phyloP scores from a whole-genome alignment of 139 green algal species.

The Tetradesmus lagerheimii region DNA sequence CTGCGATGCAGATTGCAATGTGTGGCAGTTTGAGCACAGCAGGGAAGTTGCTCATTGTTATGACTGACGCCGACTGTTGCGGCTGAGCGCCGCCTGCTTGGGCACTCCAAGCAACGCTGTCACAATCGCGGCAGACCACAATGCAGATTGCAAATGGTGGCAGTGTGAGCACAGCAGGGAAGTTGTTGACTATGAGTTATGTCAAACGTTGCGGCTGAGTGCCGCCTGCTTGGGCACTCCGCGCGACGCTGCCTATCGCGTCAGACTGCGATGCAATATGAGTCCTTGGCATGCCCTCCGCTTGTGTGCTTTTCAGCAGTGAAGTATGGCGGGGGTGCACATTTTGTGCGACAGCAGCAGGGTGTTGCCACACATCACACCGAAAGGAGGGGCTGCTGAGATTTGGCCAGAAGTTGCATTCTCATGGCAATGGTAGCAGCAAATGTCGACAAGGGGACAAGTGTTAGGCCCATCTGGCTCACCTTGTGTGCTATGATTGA shows the following conservation, averaged over 20 bases:
- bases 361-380: no score
- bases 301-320: no score
- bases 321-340: no score
- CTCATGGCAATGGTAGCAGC: no score
- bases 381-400: no score
- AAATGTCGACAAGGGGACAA: no score
- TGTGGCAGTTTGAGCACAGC: neutral
- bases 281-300: no score
- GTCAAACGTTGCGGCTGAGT: neutral
- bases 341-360: no score
- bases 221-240: neutral
- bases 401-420: no score
- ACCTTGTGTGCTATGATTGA: slow-evolving; percentile 24
- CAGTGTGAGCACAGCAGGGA: neutral
- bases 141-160: neutral
- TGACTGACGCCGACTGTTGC: neutral
- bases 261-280: neutral
- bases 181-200: no score
- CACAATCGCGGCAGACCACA: neutral
- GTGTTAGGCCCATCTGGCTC: no score
- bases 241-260: neutral
- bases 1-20: no score
- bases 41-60: neutral
- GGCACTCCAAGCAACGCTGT: neutral
- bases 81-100: neutral